phyloP scores from a whole-genome alignment of 331 rosid genomes.

The Rhamnella rubrinervis region DNA sequence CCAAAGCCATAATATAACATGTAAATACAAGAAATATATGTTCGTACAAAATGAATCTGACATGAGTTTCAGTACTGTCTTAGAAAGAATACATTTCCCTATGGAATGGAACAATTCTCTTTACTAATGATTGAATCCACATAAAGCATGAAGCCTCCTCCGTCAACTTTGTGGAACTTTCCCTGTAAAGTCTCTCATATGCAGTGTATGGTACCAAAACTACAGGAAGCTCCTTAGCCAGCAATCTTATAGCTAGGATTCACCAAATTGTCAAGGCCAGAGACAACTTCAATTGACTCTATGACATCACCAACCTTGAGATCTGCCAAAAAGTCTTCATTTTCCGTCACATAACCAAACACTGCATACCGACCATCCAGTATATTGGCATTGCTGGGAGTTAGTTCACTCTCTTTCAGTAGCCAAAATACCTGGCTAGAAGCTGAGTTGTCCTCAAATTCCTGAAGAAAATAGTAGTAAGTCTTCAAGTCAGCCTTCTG shows the following conservation, averaged over 20 bases:
- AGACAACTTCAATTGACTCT: slow-evolving; percentile 82
- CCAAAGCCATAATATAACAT: not conserved
- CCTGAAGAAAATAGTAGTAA: slow-evolving; percentile 39
- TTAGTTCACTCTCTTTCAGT: slow-evolving; percentile 90
- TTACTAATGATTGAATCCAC: not conserved
- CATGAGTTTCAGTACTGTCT: not conserved
- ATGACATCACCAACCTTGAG: slow-evolving; percentile 96
- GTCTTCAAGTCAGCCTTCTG: not conserved
- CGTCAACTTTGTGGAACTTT: slow-evolving; percentile 24
- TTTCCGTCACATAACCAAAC: slow-evolving; percentile 84
- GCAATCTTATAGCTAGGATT: slow-evolving; percentile 97
- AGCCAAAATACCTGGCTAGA: slow-evolving; percentile 96
- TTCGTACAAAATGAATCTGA: not conserved
- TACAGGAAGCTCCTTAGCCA: slow-evolving; percentile 43
- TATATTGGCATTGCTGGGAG: slow-evolving; percentile 95
- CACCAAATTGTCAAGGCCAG: slow-evolving; percentile 81
- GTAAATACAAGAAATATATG: not conserved
- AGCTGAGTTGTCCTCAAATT: slow-evolving; percentile 87
- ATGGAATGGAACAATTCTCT: slow-evolving; percentile 5
- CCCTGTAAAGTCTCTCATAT: slow-evolving; percentile 4
- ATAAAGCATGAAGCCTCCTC: slow-evolving; percentile 15
- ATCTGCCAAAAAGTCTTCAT: slow-evolving; percentile 83
- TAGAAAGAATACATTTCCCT: slow-evolving; percentile 6
- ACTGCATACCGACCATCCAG: slow-evolving; percentile 94
- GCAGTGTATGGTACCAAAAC: slow-evolving; percentile 15